Base-by-base conservation (phyloP, 1,284 basidiomycete genomes). In the Trichosporon inkin region DNA sequence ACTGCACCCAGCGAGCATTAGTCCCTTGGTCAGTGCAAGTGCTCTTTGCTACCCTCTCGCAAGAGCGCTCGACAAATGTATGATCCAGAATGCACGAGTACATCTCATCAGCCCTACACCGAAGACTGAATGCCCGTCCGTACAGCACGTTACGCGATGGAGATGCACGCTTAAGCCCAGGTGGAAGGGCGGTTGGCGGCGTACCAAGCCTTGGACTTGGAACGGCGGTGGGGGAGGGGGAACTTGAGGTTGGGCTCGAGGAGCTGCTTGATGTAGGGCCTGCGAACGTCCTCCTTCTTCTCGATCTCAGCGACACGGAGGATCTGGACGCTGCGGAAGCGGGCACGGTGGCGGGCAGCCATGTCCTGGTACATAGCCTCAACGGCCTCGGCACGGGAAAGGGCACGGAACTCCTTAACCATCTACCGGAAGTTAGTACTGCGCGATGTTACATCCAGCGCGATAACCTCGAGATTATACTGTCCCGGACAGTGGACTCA, bases 351-450 rank as follows among this genome's bases (percentile, higher is more conserved):
- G 71, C 94, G 87, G 67, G 95, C 93, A 75, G 96, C 92, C 95
- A 99, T 98, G 83, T 99, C 95, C 83, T 99, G 95, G 87, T 99
- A 99, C 80, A 98, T 83, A 71, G 88, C 84, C 85, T 92, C 93
- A 78, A 98, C 96, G 65, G 96, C 95, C 79, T 92, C 94, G 63
- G 92, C 88, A 70, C 96, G 89, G 71, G 85, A 86, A 70, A 99
- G 87, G 71, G 96, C 95, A 77, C 94, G 92, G 90, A 92, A 98
- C 84, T 99, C 95, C 80, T 84, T 84, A 82, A 84, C 83, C 82
- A 84, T 83, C 72, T 73, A 62, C 44, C 22, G 41, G 32, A 51
- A 20, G 55, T 69, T 60, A 51, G 52, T 49, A 49, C 40, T 49
- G 44, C 35, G 24, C 32, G 34, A 51, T 57, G 20, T 20, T 10